These are phyloP conservation scores for Podospora pseudocomata DNA, from an alignment of 495 filamentous ascomycete genomes.

Conservation along the genomic window DNA sequence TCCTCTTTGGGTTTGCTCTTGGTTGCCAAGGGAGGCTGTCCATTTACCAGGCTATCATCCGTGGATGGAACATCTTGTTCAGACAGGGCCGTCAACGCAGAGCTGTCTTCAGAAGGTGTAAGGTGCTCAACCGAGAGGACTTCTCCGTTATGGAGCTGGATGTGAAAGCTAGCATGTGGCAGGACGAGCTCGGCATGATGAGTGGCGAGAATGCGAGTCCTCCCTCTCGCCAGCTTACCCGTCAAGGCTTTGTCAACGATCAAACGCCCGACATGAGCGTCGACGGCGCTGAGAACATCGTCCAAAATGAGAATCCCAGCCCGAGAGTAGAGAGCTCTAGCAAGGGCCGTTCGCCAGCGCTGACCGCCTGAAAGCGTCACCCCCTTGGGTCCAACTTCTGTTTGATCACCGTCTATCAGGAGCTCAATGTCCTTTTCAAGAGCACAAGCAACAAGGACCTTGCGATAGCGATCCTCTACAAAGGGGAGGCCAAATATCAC, in stretches of 20 bases:
- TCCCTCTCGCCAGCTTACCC: slow-evolving; percentile 42
- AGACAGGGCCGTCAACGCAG: slow-evolving; percentile 22
- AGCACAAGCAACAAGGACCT: slow-evolving; percentile 60
- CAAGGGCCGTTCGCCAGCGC: slow-evolving; percentile 63
- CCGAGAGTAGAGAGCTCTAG: slow-evolving; percentile 66
- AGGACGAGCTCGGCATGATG: slow-evolving; percentile 55
- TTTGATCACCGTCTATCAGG: slow-evolving; percentile 63
- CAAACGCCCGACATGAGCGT: slow-evolving; percentile 48
- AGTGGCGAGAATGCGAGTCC: slow-evolving; percentile 52
- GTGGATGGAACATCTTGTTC: slow-evolving; percentile 13
- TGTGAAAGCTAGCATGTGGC: slow-evolving; percentile 56
- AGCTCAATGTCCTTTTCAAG: slow-evolving; percentile 60
- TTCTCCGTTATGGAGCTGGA: slow-evolving; percentile 57
- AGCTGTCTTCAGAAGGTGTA: slow-evolving; percentile 35
- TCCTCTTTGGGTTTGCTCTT: slow-evolving; percentile 46
- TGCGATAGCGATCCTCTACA: slow-evolving; percentile 45
- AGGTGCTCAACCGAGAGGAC: slow-evolving; percentile 51
- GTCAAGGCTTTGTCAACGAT: slow-evolving; percentile 50
- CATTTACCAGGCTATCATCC: neutral
- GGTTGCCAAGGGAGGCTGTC: slow-evolving; percentile 42
- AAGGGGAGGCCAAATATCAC: slow-evolving; percentile 54
- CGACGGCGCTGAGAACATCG: slow-evolving; percentile 64
- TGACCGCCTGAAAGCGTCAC: slow-evolving; percentile 70
- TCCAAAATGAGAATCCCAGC: slow-evolving; percentile 64
- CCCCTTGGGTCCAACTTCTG: slow-evolving; percentile 67